phyloP scores from a whole-genome alignment of 2,329 filamentous ascomycete genomes.

The Ceratocystis eucalypticola region DNA sequence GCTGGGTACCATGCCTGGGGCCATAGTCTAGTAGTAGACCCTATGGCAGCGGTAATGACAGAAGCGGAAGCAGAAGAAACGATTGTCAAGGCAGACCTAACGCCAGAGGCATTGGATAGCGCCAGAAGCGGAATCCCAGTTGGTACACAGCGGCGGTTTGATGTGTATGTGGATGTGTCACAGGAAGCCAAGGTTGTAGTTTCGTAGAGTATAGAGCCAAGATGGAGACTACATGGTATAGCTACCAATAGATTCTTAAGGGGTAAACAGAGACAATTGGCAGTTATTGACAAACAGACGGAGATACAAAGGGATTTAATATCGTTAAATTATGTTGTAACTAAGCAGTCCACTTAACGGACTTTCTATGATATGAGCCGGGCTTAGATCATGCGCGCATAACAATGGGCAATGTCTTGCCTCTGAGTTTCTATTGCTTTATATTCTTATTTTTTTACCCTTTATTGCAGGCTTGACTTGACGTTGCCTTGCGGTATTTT shows the following conservation, averaged over 20 bases:
- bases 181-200: constrained; percentile 16
- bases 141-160: constrained; percentile 73
- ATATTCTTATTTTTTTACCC: constrained; percentile 1
- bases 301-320: constrained; percentile 1
- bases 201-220: background rate
- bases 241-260: background rate
- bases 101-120: constrained; percentile 54
- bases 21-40: constrained; percentile 78
- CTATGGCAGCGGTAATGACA: constrained; percentile 67
- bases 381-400: background rate
- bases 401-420: background rate
- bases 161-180: constrained; percentile 79
- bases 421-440: background rate
- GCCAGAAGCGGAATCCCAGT: constrained; percentile 74
- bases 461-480: background rate
- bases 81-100: constrained; percentile 60
- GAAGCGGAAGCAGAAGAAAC: constrained; percentile 69
- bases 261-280: background rate
- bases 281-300: background rate
- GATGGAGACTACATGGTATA: too few species aligned
- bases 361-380: background rate
- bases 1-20: constrained; percentile 83
- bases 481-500: background rate
- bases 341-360: background rate
- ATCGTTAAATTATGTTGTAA: background rate